Conservation (phyloP, 441 rosid genomes). For the Omphalea diandra region DNA sequence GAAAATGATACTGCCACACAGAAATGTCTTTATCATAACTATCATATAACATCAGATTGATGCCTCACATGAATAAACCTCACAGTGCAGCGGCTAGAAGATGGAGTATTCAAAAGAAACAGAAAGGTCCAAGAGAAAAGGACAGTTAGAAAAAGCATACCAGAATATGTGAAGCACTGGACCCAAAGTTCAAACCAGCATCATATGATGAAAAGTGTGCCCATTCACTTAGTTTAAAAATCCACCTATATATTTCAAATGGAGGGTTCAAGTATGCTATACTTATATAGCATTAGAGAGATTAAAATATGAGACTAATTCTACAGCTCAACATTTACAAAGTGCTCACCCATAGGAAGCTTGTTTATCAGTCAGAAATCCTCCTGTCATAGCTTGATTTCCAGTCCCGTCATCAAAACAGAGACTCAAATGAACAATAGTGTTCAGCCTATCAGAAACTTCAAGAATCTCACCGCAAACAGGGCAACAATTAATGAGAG, state of each 20-base stretch:
- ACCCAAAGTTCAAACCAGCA: slow-evolving; percentile 80
- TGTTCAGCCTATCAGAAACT: slow-evolving; percentile 66
- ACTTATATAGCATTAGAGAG: slow-evolving; percentile 7
- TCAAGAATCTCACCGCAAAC: slow-evolving; percentile 84
- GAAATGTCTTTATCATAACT: background rate
- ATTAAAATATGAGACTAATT: background rate
- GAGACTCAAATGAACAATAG: slow-evolving; percentile 82
- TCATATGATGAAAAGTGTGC: slow-evolving; percentile 80
- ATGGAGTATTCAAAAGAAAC: background rate
- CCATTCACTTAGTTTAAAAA: slow-evolving; percentile 96
- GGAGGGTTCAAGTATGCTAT: slow-evolving; percentile 7
- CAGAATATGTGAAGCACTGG: slow-evolving; percentile 88
- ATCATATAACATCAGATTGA: background rate
- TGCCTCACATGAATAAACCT: slow-evolving; percentile 1
- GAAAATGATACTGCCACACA: background rate
- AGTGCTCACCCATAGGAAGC: slow-evolving; percentile 80
- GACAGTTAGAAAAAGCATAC: slow-evolving; percentile 36
- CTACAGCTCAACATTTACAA: slow-evolving; percentile 1
- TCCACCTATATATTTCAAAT: slow-evolving; percentile 55
- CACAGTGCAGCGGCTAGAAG: background rate
- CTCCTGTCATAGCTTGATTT: slow-evolving; percentile 90
- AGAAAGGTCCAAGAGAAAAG: slow-evolving; percentile 17
- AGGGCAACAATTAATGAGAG: slow-evolving; percentile 79
- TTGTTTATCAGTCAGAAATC: slow-evolving; percentile 91
- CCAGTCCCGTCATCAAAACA: slow-evolving; percentile 98